Evolutionary conservation across 441 rosid genomes (phyloP).

Genomic region (Biscutella laevigata): DNA sequence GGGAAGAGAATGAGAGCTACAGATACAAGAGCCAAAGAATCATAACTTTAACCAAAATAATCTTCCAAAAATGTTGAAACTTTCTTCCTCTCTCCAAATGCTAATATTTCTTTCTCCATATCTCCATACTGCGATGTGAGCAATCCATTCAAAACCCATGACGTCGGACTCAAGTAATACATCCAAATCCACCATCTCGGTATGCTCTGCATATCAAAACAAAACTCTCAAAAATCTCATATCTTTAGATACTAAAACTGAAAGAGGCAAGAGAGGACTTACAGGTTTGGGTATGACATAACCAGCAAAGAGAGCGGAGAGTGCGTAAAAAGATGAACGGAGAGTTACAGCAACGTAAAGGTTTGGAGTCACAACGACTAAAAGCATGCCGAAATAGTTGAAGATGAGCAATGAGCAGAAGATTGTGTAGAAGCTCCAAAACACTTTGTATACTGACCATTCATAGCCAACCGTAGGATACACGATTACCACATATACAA

Average conservation of each 20-base stretch:
- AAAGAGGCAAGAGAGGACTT: slow-evolving; percentile 6
- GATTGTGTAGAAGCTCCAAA: slow-evolving; percentile 35
- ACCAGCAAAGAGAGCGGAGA: slow-evolving; percentile 50
- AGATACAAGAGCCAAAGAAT: slow-evolving; percentile 29
- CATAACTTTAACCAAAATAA: slow-evolving; percentile 43
- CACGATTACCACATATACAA: slow-evolving; percentile 28
- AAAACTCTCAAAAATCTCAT: not conserved
- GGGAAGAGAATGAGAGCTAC: slow-evolving; percentile 43
- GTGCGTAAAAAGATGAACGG: slow-evolving; percentile 34
- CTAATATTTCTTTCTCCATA: slow-evolving; percentile 30
- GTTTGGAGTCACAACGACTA: slow-evolving; percentile 35
- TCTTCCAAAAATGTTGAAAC: slow-evolving; percentile 40
- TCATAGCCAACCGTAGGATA: slow-evolving; percentile 46
- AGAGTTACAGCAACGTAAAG: slow-evolving; percentile 38
- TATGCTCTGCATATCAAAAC: slow-evolving; percentile 35
- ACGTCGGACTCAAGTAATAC: slow-evolving; percentile 47
- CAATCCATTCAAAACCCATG: slow-evolving; percentile 59
- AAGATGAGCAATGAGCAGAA: slow-evolving; percentile 44
- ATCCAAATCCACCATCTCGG: slow-evolving; percentile 75
- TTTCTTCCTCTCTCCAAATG: slow-evolving; percentile 38
- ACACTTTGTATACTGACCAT: slow-evolving; percentile 36
- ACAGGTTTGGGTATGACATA: slow-evolving; percentile 57
- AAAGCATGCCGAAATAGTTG: slow-evolving; percentile 46
- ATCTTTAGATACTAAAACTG: not conserved
- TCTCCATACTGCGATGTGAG: slow-evolving; percentile 60